Evolutionary conservation across 2,329 filamentous ascomycete species (phyloP), one percentile per base, ranked within the genome.

Genomic region (Colletotrichum neosansevieriae): DNA sequence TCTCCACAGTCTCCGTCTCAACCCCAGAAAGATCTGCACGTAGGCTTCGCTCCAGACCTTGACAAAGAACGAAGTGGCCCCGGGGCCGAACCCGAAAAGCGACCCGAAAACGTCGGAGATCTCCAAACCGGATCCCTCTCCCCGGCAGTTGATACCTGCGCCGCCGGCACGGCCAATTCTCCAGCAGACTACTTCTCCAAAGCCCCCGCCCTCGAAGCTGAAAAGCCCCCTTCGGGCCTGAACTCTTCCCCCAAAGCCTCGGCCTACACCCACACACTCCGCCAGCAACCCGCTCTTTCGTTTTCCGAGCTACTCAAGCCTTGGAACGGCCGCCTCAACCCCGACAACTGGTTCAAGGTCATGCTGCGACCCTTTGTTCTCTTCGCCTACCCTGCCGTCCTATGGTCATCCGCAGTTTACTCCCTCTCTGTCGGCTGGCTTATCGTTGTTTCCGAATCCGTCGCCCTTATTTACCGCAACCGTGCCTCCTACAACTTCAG

Each of bases 381-480:
- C 1, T 97, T 91, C 73, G 88, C 91, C 1, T 98, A 98, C 75
- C 96, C 96, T 0, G 88, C 92, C 0, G 92, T 98, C 1, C 86
- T 98, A 9, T 98, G 94, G 95, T 95, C 93, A 6, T 84, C 94
- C 0, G 84, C 92, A 0, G 89, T 97, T 4, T 98, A 98, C 77
- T 84, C 94, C 0, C 91, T 96, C 73, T 96, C 94, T 0, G 88
- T 98, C 6, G 95, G 95, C 42, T 98, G 95, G 96, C 86, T 98
- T 32, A 98, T 98, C 72, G 94, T 98, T 49, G 87, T 98, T 2
- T 97, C 94, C 0, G 94, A 98, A 79, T 92, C 92, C 0, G 89
- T 98, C 3, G 88, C 93, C 0, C 85, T 91, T 67, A 92, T 98
- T 69, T 98, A 93, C 78, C 88, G 92, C 42, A 84, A 89, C 62